Base-by-base conservation (phyloP, 495 filamentous ascomycete genomes). In the Penicillium psychrofluorescens region DNA sequence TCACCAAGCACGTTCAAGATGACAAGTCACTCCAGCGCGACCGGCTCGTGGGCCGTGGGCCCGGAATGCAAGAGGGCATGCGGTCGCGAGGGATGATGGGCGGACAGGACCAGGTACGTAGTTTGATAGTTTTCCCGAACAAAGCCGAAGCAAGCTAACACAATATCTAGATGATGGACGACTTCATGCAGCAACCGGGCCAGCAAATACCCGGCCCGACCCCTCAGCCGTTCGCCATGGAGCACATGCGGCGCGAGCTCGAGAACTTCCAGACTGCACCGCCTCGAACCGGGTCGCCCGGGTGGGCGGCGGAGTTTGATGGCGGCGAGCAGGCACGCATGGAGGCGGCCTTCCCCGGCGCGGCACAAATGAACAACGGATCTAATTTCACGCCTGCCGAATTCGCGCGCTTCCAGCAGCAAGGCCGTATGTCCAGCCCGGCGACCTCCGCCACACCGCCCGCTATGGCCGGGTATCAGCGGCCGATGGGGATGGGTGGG, bases 21-120 rank as follows among this genome's bases (percentile, higher is more conserved):
- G 92, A 97, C 71, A 95, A 90, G 69, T 88, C 85, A 27, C 76
- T 95, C 42, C 91, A 96, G 62, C 77, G 89, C 52, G 92, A 98
- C 65, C 74, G 92, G 33, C 71, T 96, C 46, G 81, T 83, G 31
- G 86, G 86, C 50, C 69, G 82, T 41, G 80, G 81, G 27, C 79
- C 84, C 1, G 73, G 72, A 16, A 55, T 81, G 66, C 77, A 81
- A 57, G 80, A 85, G 53, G 63, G 78, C 48, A 81, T 86, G 68
- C 74, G 83, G 47, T 81, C 72, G 44, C 67, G 63, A 44, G 71
- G 66, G 12, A 77, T 80, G 73, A 77, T 74, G 60, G 72, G 71
- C 30, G 75, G 72, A 38, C 76, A 80, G 42, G 81, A 84, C 58
- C 72, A 78, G 64, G 84, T 88, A 59, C 44, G 63, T 46, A 4